Evolutionary conservation across 2,329 filamentous ascomycete genomes (phyloP).

Genomic region (Curvularia lunata): DNA sequence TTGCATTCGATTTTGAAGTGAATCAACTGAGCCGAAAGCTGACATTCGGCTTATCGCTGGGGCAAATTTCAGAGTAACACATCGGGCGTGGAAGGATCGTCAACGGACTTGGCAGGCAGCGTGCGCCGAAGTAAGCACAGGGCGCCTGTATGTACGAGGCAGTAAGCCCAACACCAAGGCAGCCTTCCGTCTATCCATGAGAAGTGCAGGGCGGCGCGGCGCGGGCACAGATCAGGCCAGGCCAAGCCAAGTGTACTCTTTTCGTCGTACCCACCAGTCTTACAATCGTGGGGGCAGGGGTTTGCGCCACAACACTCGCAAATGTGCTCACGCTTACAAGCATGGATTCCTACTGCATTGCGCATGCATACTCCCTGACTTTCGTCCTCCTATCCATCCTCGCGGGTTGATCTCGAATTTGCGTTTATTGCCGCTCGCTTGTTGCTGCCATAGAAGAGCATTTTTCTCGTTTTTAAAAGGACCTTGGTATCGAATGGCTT

Average conservation of each 20-base stretch:
- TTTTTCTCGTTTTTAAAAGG: not conserved
- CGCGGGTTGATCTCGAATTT: not conserved
- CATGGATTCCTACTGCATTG: not conserved
- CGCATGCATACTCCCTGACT: not conserved
- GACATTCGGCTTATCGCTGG: not conserved
- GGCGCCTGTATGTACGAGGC: not conserved
- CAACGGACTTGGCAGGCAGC: not conserved
- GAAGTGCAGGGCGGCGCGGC: not conserved
- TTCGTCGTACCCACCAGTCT: not conserved
- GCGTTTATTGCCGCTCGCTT: not conserved
- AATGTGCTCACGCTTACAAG: conserved; percentile 5
- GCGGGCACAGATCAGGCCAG: not conserved
- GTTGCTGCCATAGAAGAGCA: not conserved
- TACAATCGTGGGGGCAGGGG: not conserved
- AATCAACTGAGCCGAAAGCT: not conserved
- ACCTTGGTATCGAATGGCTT: not conserved
- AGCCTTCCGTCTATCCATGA: not conserved
- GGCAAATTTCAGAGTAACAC: too few relatives aligned
- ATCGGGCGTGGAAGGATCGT: not conserved
- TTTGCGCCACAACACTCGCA: conserved; percentile 10
- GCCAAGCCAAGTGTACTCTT: not conserved
- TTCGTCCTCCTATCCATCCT: not conserved
- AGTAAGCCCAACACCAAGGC: not conserved
- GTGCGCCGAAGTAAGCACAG: not conserved
- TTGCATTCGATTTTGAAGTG: too few relatives aligned